Base-by-base conservation (phyloP, 495 filamentous ascomycete genomes). In the Penicillium crystallinum region DNA sequence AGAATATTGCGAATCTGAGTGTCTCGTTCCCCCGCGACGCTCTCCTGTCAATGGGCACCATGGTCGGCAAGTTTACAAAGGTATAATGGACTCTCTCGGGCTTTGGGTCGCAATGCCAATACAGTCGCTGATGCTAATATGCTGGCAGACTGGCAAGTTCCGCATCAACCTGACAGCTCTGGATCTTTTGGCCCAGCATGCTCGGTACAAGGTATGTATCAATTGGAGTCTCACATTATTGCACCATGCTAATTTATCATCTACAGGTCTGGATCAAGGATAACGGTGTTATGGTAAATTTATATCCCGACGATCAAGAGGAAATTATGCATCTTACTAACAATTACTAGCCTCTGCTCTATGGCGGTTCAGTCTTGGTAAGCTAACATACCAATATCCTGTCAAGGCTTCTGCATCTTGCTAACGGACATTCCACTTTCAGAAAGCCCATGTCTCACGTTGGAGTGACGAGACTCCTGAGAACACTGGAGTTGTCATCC, bases 1-100 rank as follows among this genome's bases (percentile, higher is more conserved):
- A 92, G 41, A 85, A 84, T 2, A 77, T 97, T 49, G 92, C 91
- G 35, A 97, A 97, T 65, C 74, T 96, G n/a, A 90, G 92, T 10
- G 91, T 87, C 3, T 84, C 81, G 25, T 79, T 97, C 50, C 80
- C 87, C 19, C 83, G 93, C 41, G 82, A 86, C 54, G 82, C 82
- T 48, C 79, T 97, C 7, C 81, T 96, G 34, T 89, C 84, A 1
- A 67, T 95, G n/a, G 93, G 93, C 10, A 91, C 87, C 6, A 93
- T 88, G 64, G 67, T 95, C 23, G 89, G 84, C 33, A 41, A 91
- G 15, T 31, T 52, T 23, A 45, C 40, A 27, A 52, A 46, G 40
- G 33, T 42, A 36, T 36, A 8, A 6, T 18, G 4, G n/a, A 4
- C 11, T 18, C 36, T 14, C 21, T 37, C 17, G 17, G n/a, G 17